Base-by-base conservation (phyloP, 768 basidiomycete species). In the Collybia sordida region DNA sequence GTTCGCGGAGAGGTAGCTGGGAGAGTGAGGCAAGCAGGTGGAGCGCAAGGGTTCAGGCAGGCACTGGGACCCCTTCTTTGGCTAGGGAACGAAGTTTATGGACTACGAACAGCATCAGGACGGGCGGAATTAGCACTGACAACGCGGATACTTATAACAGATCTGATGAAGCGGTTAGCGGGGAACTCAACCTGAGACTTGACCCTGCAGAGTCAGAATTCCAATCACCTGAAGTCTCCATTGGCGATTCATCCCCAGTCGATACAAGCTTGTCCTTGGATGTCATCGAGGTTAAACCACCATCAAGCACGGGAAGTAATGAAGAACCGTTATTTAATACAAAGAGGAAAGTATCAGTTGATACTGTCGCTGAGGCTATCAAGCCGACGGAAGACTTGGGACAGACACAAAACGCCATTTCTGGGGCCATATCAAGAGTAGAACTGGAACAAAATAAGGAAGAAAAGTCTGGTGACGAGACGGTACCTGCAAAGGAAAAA, bases 1-100 rank as follows among this genome's bases (percentile, higher is more conserved):
- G 90, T 67, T 90, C 90, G 7, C 77, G 93, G 59, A 75, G 91
- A 59, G 88, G 89, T 0, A 95, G 93, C 60, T 95, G 93, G 90
- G 95, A 90, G 58, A 94, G 93, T 59, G 88, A 88, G 61, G 86
- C 81, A 21, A 93, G 90, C 56, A 79, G 87, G 37, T 95, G 92
- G 92, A 93, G 90, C 63, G 91, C 93, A 5, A 72, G 78, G 53
- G 68, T 88, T 24, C 79, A 80, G 38, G 67, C 64, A 17, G 75
- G 72, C 2, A 69, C 73, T 6, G 77, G 75, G 19, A 72, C 77
- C 4, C 68, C 79, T 1, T 76, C 76, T 1, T 61, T 77, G 47
- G 62, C 61, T 19, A 72, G 79, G 53, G 83, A 81, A 54, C 77
- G 80, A 56, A 86, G 82, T 51, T 52, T 82, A 24, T 81, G 85